Evolutionary conservation across 2,329 filamentous ascomycete species (phyloP).

Genomic region (Aspergillus quadrilineatus): DNA sequence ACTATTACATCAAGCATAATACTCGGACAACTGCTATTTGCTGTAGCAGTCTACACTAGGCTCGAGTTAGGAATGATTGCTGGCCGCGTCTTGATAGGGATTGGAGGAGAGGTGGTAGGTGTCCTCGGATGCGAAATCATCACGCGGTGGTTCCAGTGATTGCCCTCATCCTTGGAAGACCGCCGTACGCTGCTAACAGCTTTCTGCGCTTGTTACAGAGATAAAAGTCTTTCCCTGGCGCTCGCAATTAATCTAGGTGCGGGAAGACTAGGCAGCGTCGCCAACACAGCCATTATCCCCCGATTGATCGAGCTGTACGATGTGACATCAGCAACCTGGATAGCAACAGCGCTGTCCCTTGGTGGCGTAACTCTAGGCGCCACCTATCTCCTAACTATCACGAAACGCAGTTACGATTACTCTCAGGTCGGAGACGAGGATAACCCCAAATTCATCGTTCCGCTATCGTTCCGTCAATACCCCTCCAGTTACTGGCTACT

Average conservation of each 20-base stretch:
- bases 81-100: slow-evolving; percentile 6
- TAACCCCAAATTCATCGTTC: background rate
- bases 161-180: background rate
- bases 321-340: slow-evolving; percentile 1
- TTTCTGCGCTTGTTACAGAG: background rate
- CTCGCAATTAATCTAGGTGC: slow-evolving; percentile 1
- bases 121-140: slow-evolving; percentile 12
- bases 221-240: background rate
- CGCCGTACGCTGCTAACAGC: background rate
- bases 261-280: slow-evolving; percentile 8
- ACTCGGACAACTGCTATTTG: slow-evolving; percentile 7
- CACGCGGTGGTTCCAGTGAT: slow-evolving; percentile 10
- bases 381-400: background rate
- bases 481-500: slow-evolving; percentile 3
- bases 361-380: background rate
- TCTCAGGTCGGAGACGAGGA: background rate
- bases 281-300: slow-evolving; percentile 6
- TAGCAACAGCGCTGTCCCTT: slow-evolving; percentile 1
- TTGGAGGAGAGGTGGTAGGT: slow-evolving; percentile 7
- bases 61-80: slow-evolving; percentile 2
- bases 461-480: background rate
- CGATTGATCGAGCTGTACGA: background rate
- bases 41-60: background rate
- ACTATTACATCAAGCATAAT: background rate
- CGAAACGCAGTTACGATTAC: background rate